Percentiles rank a stretch among this genome's conserved stretches.
phyloP scores from a whole-genome alignment of 495 filamentous ascomycete genomes.

The Corynascus novoguineensis region DNA sequence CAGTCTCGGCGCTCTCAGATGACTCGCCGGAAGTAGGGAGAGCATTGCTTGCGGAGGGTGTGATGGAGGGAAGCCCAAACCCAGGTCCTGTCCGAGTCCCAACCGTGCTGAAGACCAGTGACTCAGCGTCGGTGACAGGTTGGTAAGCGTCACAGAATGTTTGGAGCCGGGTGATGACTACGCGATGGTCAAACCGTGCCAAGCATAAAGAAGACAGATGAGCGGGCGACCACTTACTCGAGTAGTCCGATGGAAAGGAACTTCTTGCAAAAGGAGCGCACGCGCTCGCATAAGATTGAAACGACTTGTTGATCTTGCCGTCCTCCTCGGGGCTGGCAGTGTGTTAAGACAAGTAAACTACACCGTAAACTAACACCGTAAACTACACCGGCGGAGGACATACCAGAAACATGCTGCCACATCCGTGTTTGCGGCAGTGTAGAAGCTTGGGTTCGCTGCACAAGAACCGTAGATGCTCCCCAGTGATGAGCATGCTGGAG shows the following conservation, averaged over 20 bases:
- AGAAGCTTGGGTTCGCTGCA: not conserved
- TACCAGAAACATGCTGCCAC: constrained; percentile 21
- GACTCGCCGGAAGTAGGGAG: not conserved
- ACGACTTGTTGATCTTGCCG: constrained; percentile 19
- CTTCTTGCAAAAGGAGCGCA: constrained; percentile 22
- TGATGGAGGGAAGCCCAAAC: not conserved
- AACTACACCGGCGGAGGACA: too few relatives aligned
- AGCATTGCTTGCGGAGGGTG: not conserved
- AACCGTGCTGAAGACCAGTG: not conserved
- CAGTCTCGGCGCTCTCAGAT: not conserved
- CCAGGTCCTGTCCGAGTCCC: not conserved
- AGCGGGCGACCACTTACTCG: constrained; percentile 10
- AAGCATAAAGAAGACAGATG: not conserved
- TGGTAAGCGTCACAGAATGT: constrained; percentile 19
- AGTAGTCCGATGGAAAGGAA: constrained; percentile 13
- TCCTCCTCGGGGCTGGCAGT: constrained; percentile 2
- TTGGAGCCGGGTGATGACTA: constrained; percentile 16
- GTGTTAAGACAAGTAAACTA: too few relatives aligned
- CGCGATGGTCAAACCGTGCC: not conserved
- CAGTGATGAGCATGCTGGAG: constrained; percentile 19
- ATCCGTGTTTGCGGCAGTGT: not conserved
- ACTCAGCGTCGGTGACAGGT: not conserved
- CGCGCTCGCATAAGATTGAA: constrained; percentile 21
- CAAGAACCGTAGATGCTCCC: constrained; percentile 16
- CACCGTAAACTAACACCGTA: too few relatives aligned